Evolutionary conservation across 1,284 basidiomycete species (phyloP).

Genomic region (Ganoderma multipileum): DNA sequence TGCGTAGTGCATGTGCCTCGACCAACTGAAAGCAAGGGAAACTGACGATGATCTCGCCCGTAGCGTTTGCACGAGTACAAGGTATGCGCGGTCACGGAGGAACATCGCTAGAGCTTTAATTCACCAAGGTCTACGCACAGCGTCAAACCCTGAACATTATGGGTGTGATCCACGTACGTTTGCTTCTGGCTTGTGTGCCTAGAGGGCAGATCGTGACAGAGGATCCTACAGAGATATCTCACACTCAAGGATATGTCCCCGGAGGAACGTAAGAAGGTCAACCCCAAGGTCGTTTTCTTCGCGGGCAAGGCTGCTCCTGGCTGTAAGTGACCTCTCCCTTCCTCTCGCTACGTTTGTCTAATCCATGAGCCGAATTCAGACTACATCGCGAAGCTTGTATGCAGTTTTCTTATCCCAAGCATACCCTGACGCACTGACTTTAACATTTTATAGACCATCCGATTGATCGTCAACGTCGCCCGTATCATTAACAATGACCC

Average conservation of each 20-base stretch:
- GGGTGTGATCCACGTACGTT: conserved; percentile 82
- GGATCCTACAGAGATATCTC: conserved; percentile 73
- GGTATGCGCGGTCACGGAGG: conserved; percentile 42
- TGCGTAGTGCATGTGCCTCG: conserved; percentile 38
- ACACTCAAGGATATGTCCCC: conserved; percentile 80
- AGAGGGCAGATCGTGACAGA: neutral
- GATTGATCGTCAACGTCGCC: conserved; percentile 89
- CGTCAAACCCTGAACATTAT: conserved; percentile 88
- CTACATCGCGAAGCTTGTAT: conserved; percentile 80
- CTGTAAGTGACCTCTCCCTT: conserved; percentile 52
- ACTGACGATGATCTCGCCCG: conserved; percentile 11
- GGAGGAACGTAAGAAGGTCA: conserved; percentile 80
- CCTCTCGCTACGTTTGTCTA: conserved; percentile 7
- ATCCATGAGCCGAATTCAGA: conserved; percentile 45
- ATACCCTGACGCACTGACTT: neutral
- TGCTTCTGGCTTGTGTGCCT: neutral
- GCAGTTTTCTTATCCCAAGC: conserved; percentile 5
- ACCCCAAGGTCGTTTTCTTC: conserved; percentile 87
- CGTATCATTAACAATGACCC: conserved; percentile 86
- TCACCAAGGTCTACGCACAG: conserved; percentile 43
- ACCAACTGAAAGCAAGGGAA: conserved; percentile 5
- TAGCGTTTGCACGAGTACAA: conserved; percentile 90
- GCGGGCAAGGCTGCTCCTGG: conserved; percentile 89
- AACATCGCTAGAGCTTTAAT: conserved; percentile 8
- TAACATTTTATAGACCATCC: conserved; percentile 70